A percentile compares a stretch with the other conserved stretches of the same genome.
Evolutionary conservation across 371 early-diverging fungal species (phyloP).

Genomic region (Synchytrium microbalum): DNA sequence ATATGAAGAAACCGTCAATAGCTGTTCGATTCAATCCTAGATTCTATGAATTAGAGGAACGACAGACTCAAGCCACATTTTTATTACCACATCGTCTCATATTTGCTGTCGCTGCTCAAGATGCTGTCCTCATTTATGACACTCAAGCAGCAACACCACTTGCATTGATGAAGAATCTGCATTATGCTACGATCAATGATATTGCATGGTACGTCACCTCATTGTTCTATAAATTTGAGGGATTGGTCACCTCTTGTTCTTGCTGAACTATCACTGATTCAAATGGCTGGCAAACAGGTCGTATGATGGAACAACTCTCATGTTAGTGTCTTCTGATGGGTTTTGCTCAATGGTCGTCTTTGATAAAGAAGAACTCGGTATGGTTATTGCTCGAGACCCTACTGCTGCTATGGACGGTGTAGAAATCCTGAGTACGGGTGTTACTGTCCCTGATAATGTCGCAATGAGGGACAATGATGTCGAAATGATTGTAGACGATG

Average conservation of each 20-base stretch:
- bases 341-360: constrained; percentile 79
- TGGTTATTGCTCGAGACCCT: no score
- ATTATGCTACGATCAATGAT: constrained; percentile 86
- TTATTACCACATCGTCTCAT: constrained; percentile 65
- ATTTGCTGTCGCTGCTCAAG: constrained; percentile 80
- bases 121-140: constrained; percentile 74
- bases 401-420: no score
- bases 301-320: constrained; percentile 58
- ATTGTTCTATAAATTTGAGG: constrained; percentile 1
- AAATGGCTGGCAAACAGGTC: constrained; percentile 39
- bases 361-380: constrained; percentile 38
- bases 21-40: constrained; percentile 67
- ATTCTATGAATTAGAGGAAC: constrained; percentile 18
- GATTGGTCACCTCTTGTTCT: constrained; percentile 2
- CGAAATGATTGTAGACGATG: no score
- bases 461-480: no score
- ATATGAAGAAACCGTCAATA: constrained; percentile 69
- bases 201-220: constrained; percentile 59
- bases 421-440: no score
- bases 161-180: constrained; percentile 69
- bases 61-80: not conserved
- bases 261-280: not conserved
- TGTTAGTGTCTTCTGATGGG: constrained; percentile 81
- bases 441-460: no score
- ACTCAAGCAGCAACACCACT: constrained; percentile 67